phyloP scores from a whole-genome alignment of 768 basidiomycete genomes.

The Pulveroboletus sp. region DNA sequence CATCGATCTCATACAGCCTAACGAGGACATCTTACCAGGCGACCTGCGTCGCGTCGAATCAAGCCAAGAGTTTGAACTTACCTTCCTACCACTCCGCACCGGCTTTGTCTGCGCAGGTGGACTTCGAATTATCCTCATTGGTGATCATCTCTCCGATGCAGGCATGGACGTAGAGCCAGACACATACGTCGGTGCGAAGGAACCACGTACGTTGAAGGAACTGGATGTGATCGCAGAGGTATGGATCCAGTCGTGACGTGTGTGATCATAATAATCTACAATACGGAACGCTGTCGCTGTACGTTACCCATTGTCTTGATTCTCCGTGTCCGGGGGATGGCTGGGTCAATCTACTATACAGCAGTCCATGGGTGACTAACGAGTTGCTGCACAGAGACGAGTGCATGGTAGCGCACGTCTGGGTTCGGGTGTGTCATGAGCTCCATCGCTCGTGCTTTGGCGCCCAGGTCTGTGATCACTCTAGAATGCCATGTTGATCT shows the following conservation, averaged over 20 bases:
- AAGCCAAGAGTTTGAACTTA: constrained; percentile 59
- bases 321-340: no score
- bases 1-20: constrained; percentile 33
- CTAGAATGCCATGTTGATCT: constrained; percentile 36
- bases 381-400: constrained; percentile 86
- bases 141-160: constrained; percentile 47
- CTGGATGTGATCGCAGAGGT: constrained; percentile 71
- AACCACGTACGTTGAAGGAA: constrained; percentile 58
- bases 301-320: constrained; percentile 3
- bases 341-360: constrained; percentile 19
- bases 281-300: constrained; percentile 8
- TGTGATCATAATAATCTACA: constrained; percentile 5
- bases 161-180: constrained; percentile 27
- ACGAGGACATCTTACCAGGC: neutral
- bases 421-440: constrained; percentile 87
- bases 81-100: constrained; percentile 53
- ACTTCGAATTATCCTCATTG: constrained; percentile 62
- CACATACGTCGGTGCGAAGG: constrained; percentile 26
- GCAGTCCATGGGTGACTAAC: constrained; percentile 87
- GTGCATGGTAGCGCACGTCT: constrained; percentile 89
- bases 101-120: constrained; percentile 71
- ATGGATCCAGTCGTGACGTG: constrained; percentile 49
- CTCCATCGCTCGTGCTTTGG: constrained; percentile 85
- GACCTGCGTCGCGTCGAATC: constrained; percentile 33
- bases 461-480: constrained; percentile 78